Evolutionary conservation across 2,329 filamentous ascomycete genomes (phyloP).

Genomic region (Exophiala aquamarina): DNA sequence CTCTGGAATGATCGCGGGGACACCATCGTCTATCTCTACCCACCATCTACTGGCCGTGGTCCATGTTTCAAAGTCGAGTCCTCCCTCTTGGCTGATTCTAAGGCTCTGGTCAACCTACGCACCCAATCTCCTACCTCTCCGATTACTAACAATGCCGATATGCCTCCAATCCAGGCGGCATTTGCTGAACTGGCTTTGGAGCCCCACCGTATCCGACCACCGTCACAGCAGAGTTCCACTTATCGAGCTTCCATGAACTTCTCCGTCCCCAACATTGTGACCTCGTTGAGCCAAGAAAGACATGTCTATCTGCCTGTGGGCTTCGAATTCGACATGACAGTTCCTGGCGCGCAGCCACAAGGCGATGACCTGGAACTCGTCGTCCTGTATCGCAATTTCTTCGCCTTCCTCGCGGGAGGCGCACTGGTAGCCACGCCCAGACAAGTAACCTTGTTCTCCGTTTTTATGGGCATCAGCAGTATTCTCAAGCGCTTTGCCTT

Average conservation of each 20-base stretch:
- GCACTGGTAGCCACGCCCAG: constrained; percentile 60
- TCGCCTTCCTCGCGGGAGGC: constrained; percentile 63
- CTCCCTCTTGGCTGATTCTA: constrained; percentile 57
- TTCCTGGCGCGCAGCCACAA: constrained; percentile 34
- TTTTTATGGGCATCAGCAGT: constrained; percentile 61
- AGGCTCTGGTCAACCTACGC: constrained; percentile 18
- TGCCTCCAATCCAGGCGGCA: constrained; percentile 36
- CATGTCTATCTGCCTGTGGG: constrained; percentile 58
- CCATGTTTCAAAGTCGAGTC: constrained; percentile 64
- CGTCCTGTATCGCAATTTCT: constrained; percentile 62
- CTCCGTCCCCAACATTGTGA: constrained; percentile 15
- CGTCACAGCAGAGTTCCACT: constrained; percentile 31
- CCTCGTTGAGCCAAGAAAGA: constrained; percentile 10
- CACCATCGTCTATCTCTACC: constrained; percentile 63
- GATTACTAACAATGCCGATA: constrained; percentile 8
- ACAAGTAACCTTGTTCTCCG: constrained; percentile 56
- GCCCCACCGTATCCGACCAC: constrained; percentile 32
- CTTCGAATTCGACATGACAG: constrained; percentile 51
- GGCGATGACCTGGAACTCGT: constrained; percentile 57
- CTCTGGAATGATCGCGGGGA: constrained; percentile 65
- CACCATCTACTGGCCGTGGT: constrained; percentile 54
- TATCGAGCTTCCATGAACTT: constrained; percentile 26
- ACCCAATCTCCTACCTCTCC: constrained; percentile 16
- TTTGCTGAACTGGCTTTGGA: constrained; percentile 29
- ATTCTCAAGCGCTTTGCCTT: constrained; percentile 60